Evolutionary conservation across 2,329 filamentous ascomycete genomes (phyloP).

Genomic region (Byssoonygena ceratinophila): DNA sequence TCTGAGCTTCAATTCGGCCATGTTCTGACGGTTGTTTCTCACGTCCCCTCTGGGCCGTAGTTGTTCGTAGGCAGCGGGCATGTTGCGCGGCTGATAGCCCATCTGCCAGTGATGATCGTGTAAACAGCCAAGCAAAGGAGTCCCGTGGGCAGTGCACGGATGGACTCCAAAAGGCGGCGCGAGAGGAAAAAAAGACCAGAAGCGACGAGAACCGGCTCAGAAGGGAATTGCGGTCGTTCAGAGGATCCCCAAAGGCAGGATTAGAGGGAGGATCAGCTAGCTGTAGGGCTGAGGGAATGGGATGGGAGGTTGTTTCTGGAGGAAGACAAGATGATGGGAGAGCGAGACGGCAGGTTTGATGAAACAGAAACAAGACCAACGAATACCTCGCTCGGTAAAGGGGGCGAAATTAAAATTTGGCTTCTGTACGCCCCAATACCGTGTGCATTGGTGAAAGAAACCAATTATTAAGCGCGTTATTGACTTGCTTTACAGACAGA

Average conservation of each 20-base stretch:
- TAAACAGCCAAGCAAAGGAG: not conserved
- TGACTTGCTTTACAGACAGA: not conserved
- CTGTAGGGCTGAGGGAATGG: conserved; percentile 15
- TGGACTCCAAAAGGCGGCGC: not conserved
- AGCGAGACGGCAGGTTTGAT: not conserved
- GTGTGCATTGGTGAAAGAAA: not conserved
- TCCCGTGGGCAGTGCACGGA: conserved; percentile 3
- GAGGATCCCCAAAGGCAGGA: not conserved
- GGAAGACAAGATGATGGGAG: not conserved
- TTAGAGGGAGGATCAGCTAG: conserved; percentile 15
- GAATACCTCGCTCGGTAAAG: conserved; percentile 4
- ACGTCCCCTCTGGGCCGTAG: conserved; percentile 54
- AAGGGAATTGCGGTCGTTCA: not conserved
- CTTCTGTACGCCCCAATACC: not conserved
- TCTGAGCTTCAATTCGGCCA: conserved; percentile 95
- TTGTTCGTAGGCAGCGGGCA: conserved; percentile 52
- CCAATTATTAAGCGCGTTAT: not conserved
- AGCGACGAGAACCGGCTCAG: not conserved
- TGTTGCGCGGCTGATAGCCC: conserved; percentile 26
- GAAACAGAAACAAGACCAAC: not conserved
- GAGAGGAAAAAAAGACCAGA: not conserved
- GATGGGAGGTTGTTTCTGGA: conserved; percentile 16
- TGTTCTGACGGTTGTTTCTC: conserved; percentile 95
- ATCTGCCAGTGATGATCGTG: conserved; percentile 1
- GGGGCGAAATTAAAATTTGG: not conserved